Conservation (phyloP, 2,329 filamentous ascomycete species). For the Epichloe gansuensis region DNA sequence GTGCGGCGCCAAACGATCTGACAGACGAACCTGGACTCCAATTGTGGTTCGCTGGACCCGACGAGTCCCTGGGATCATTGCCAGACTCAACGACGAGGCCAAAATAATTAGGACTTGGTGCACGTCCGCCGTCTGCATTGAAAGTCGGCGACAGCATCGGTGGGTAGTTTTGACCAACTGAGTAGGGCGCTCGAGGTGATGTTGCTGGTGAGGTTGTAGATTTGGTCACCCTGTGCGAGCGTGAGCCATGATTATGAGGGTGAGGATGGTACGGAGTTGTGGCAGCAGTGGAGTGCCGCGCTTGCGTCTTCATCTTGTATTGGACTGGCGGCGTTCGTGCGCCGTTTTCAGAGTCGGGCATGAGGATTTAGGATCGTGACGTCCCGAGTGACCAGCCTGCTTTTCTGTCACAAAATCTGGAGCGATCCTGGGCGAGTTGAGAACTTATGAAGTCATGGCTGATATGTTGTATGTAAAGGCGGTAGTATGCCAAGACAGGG, state of each 20-base stretch:
- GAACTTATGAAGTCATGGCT: slow-evolving; percentile 6
- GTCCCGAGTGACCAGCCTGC: background rate
- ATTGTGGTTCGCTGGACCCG: slow-evolving; percentile 51
- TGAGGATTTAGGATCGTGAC: background rate
- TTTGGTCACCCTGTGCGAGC: slow-evolving; percentile 25
- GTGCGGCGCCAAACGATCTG: slow-evolving; percentile 53
- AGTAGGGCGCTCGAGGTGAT: slow-evolving; percentile 38
- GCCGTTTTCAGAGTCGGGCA: slow-evolving; percentile 15
- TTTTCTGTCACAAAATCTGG: background rate
- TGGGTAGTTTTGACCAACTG: slow-evolving; percentile 41
- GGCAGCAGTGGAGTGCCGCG: slow-evolving; percentile 23
- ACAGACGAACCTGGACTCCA: slow-evolving; percentile 64
- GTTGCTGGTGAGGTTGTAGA: slow-evolving; percentile 38
- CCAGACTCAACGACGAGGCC: slow-evolving; percentile 54
- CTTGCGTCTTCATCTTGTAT: slow-evolving; percentile 34
- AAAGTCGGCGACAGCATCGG: slow-evolving; percentile 35
- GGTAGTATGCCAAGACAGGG: background rate
- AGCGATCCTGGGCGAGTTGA: background rate
- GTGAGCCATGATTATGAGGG: slow-evolving; percentile 29
- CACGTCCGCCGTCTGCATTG: slow-evolving; percentile 23
- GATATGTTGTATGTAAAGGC: background rate
- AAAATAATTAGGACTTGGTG: slow-evolving; percentile 76
- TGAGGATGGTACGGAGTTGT: slow-evolving; percentile 23
- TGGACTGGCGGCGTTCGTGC: slow-evolving; percentile 23
- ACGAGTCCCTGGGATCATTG: slow-evolving; percentile 50